Evolutionary conservation across 169 alveolate species (phyloP).

Genomic region (Eimeria praecox): DNA sequence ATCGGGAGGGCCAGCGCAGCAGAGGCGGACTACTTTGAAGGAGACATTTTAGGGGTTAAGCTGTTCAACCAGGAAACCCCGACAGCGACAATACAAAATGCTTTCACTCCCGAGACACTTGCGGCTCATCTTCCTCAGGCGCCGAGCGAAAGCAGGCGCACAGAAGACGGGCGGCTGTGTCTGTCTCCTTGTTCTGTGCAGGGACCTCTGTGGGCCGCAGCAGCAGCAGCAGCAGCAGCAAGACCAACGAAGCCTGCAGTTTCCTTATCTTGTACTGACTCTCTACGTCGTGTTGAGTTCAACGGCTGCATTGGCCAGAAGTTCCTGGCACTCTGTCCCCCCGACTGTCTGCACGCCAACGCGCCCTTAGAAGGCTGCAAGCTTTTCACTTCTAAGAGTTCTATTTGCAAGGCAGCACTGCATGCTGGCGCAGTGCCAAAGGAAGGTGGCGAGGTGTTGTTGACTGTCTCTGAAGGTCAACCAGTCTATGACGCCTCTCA

Average conservation of each 20-base stretch:
- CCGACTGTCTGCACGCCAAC: slow-evolving; percentile 89
- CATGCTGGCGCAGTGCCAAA: slow-evolving; percentile 74
- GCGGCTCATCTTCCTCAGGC: slow-evolving; percentile 34
- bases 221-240: not conserved
- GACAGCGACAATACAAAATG: slow-evolving; percentile 74
- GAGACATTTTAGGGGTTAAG: slow-evolving; percentile 86
- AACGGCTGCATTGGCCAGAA: slow-evolving; percentile 85
- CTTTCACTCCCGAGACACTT: slow-evolving; percentile 7
- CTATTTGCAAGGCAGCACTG: slow-evolving; percentile 94
- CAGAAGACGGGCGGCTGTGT: slow-evolving; percentile 82
- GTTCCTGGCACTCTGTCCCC: slow-evolving; percentile 88
- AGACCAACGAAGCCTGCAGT: slow-evolving; percentile 72
- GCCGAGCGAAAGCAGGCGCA: slow-evolving; percentile 65
- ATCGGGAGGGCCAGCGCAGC: slow-evolving; percentile 87
- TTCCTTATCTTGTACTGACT: slow-evolving; percentile 21
- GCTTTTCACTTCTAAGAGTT: slow-evolving; percentile 90
- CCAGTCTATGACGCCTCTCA: slow-evolving; percentile 65
- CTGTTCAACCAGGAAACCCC: slow-evolving; percentile 84
- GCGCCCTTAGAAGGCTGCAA: slow-evolving; percentile 88
- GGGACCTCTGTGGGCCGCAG: slow-evolving; percentile 29
- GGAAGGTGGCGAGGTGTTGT: slow-evolving; percentile 76
- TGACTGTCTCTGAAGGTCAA: slow-evolving; percentile 55
- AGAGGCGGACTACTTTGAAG: slow-evolving; percentile 88
- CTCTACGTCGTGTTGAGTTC: slow-evolving; percentile 68
- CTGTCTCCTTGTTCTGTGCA: slow-evolving; percentile 78